Base-by-base conservation (phyloP, 2,329 filamentous ascomycete genomes). In the Coniochaeta hoffmannii region DNA sequence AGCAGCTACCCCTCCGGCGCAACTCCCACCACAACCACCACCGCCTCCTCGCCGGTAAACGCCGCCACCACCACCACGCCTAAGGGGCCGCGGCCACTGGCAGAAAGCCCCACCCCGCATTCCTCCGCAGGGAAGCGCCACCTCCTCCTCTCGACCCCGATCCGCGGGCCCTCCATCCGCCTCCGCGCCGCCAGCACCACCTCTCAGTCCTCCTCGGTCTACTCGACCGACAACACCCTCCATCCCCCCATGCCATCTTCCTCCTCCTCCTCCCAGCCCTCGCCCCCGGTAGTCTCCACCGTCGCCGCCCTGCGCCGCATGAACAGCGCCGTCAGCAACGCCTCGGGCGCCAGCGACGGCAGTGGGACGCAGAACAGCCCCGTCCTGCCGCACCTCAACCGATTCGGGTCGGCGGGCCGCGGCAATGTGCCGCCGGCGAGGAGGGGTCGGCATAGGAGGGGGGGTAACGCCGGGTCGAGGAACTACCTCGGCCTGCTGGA, bases 251-350 rank as follows among this genome's bases (percentile, higher is more conserved):
- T n/a, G n/a, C n/a, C n/a, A n/a, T n/a, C 54, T 11, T 6, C 53
- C 30, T 53, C 52, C 9, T 44, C 58, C 24, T n/a, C n/a, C n/a
- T n/a, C n/a, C n/a, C 56, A 56, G 50, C 31, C 55, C 28, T 36
- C 31, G 26, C 50, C n/a, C 11, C 53, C 34, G n/a, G 55, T 78
- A 12, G 67, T 73, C n/a, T 68, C 65, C 57, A 72, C 77, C 2
- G 75, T 82, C 30, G 73, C 73, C 17, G 75, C 81, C 64, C 74
- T 83, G 55, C 74, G 80, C 10, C 72, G 79, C 53, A 83, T 82
- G 79, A 82, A 83, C 68, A 81, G 77, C 65, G 67, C 76, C 54
- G 62, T 79, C 59, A 67, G 64, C 60, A 60, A 56, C 31, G 54
- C 55, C 17, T 62, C 62, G 50, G 59, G 57, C 34, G 41, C 52